phyloP scores from a whole-genome alignment of 345 rosid species.

The Physaria fendleri region DNA sequence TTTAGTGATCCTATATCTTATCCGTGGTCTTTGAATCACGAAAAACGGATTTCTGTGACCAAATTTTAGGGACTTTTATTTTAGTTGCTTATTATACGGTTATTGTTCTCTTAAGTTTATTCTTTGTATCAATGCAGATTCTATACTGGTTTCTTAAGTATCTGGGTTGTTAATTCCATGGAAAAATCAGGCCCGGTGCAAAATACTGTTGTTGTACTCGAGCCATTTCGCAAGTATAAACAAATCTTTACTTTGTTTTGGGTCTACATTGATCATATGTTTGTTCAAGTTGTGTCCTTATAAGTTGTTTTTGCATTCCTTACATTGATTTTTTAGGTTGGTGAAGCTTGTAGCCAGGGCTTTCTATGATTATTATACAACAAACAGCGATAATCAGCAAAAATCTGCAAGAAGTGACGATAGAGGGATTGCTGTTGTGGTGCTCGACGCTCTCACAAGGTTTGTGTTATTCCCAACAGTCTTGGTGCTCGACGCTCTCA shows the following conservation, averaged over 20 bases:
- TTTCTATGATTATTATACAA: constrained; percentile 72
- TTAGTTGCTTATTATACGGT: not conserved
- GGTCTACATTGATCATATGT: too few species aligned
- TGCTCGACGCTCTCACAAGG: constrained; percentile 79
- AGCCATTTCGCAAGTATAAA: constrained; percentile 25
- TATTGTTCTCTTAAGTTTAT: not conserved
- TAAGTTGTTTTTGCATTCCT: not conserved
- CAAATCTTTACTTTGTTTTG: not conserved
- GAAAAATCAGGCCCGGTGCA: constrained; percentile 13
- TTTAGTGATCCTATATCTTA: not conserved
- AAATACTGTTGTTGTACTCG: constrained; percentile 26
- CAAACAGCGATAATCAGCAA: constrained; percentile 68
- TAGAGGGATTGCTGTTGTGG: constrained; percentile 72
- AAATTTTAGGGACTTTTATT: not conserved
- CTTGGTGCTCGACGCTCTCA: not conserved
- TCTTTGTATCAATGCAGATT: constrained; percentile 14
- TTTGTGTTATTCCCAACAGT: constrained; percentile 11
- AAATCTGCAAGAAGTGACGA: constrained; percentile 62
- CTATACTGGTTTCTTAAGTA: not conserved
- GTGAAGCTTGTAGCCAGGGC: constrained; percentile 79
- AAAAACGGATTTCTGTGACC: not conserved
- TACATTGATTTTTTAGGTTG: constrained; percentile 36
- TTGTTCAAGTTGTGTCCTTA: too few species aligned
- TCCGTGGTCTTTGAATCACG: not conserved
- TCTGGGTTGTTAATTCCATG: constrained; percentile 11